Percentiles rank a stretch among this genome's conserved stretches.
These are phyloP conservation scores for Penicillium herquei DNA, from an alignment of 495 filamentous ascomycete genomes.

Conservation along the genomic window DNA sequence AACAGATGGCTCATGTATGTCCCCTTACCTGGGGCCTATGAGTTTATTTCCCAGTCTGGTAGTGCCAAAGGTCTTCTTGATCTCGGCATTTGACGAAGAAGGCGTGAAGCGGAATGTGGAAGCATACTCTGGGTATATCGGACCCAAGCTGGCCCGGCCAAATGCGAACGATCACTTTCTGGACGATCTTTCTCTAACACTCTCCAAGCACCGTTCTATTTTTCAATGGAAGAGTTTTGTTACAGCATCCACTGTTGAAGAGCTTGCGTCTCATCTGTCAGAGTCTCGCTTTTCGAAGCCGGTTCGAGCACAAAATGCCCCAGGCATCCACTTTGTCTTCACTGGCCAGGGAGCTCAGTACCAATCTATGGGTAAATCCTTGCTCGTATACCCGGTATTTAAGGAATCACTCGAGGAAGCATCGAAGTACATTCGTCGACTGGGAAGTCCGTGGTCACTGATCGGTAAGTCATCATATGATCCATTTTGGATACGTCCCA, in stretches of 20 bases:
- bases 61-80: constrained; percentile 20
- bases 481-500: not conserved
- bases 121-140: constrained; percentile 22
- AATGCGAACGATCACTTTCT: constrained; percentile 11
- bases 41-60: constrained; percentile 2
- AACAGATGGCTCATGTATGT: constrained; percentile 7
- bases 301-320: constrained; percentile 11
- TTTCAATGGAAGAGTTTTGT: constrained; percentile 29
- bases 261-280: constrained; percentile 20
- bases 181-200: constrained; percentile 25
- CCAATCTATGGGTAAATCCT: constrained; percentile 30
- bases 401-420: constrained; percentile 21
- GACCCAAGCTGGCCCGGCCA: not conserved
- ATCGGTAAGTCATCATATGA: constrained; percentile 22
- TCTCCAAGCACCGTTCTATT: constrained; percentile 19
- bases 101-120: constrained; percentile 27
- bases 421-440: constrained; percentile 20
- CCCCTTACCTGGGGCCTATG: not conserved
- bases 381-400: constrained; percentile 34
- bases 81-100: constrained; percentile 32
- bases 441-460: constrained; percentile 32
- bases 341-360: constrained; percentile 50
- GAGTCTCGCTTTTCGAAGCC: constrained; percentile 17
- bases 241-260: constrained; percentile 18
- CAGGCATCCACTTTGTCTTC: constrained; percentile 26